Percentiles rank a stretch among this genome's conserved stretches.
These are phyloP conservation scores for Trifolium repens DNA, from an alignment of 306 rosid species.

Conservation along the genomic window DNA sequence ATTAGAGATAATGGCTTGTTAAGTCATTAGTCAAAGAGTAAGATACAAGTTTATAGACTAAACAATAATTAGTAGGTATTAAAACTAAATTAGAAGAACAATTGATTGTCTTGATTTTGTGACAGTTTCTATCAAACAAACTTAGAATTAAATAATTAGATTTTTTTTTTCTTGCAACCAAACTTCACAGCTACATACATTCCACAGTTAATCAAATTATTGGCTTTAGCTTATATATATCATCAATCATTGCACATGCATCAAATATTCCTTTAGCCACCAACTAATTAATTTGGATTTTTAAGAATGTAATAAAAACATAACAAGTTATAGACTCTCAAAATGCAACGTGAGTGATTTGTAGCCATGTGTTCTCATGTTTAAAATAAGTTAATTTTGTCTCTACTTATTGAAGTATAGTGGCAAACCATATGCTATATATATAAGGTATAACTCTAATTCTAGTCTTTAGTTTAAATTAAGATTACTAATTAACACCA, in stretches of 20 bases:
- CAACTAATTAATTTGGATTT: constrained; percentile 48
- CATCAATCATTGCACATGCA: constrained; percentile 89
- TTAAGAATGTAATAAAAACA: constrained; percentile 3
- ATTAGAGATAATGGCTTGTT: background rate
- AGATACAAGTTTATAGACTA: constrained; percentile 19
- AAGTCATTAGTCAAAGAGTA: constrained; percentile 38
- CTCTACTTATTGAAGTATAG: constrained; percentile 45
- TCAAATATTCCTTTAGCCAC: constrained; percentile 63
- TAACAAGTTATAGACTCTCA: constrained; percentile 34
- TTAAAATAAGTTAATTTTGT: constrained; percentile 43
- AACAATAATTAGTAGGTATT: constrained; percentile 35
- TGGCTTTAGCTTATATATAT: constrained; percentile 46
- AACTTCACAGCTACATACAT: constrained; percentile 56
- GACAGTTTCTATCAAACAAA: constrained; percentile 27
- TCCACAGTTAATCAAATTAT: constrained; percentile 58
- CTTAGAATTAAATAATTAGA: constrained; percentile 29
- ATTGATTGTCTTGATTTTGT: constrained; percentile 49
- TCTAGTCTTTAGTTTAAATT: background rate
- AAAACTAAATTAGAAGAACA: constrained; percentile 47
- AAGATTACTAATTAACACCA: background rate
- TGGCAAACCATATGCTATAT: constrained; percentile 51
- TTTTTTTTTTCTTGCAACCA: constrained; percentile 25
- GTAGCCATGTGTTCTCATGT: constrained; percentile 58
- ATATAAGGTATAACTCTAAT: constrained; percentile 40
- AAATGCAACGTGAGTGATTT: constrained; percentile 44